These are phyloP conservation scores for Limnanthes douglasii DNA, from an alignment of 345 rosid species.

Conservation along the genomic window DNA sequence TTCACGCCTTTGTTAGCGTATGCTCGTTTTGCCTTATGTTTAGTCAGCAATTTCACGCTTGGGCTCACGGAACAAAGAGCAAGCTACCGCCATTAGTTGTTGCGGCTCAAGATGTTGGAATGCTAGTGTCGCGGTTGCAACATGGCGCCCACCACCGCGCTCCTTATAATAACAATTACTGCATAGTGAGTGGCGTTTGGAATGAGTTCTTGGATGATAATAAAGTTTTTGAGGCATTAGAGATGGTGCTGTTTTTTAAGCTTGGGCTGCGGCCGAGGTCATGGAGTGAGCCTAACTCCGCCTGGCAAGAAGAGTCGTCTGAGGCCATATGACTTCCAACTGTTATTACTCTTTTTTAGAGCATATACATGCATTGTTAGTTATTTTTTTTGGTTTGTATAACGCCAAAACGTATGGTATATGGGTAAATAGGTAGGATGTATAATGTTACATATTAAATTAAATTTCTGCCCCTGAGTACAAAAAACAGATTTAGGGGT, in stretches of 20 bases:
- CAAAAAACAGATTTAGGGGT: too few species aligned
- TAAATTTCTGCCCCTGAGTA: too few species aligned
- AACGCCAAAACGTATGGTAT: too few species aligned
- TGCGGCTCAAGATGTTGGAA: conserved; percentile 50
- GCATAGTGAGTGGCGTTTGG: conserved; percentile 86
- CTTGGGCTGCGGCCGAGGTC: conserved; percentile 58
- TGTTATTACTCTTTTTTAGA: too few species aligned
- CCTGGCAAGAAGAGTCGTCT: conserved; percentile 72
- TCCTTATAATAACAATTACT: conserved; percentile 74
- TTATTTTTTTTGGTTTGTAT: too few species aligned
- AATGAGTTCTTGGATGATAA: conserved; percentile 44
- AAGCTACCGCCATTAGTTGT: conserved; percentile 53
- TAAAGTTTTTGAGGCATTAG: conserved; percentile 57
- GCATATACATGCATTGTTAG: too few species aligned
- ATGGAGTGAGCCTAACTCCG: conserved; percentile 61
- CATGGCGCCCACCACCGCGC: conserved; percentile 67
- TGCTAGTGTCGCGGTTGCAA: conserved; percentile 52
- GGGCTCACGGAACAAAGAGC: conserved; percentile 92
- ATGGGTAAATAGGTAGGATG: too few species aligned
- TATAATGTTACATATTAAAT: too few species aligned
- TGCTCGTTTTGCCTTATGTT: conserved; percentile 70
- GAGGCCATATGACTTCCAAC: too few species aligned
- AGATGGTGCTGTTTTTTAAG: conserved; percentile 51
- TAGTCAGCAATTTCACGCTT: conserved; percentile 92
- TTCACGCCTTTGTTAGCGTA: conserved; percentile 38